Base-by-base conservation (phyloP, 2,329 filamentous ascomycete genomes). In the Endocalyx cinctus region DNA sequence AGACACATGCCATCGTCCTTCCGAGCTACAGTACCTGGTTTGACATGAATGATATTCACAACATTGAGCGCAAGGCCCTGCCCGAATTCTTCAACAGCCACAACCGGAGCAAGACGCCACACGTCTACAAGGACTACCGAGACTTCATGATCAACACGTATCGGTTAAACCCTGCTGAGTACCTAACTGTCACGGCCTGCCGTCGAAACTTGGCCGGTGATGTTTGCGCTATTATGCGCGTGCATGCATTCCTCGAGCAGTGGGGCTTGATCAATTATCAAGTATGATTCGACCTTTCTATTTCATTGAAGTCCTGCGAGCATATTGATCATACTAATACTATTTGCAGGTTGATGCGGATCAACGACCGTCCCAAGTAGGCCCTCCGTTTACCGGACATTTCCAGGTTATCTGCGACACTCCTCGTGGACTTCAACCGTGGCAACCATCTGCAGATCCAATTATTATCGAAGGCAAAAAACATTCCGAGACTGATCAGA, bases 131-230 rank as follows among this genome's bases (percentile, higher is more conserved):
- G 64, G 92, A 98, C 58, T 98, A 98, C 63, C 83, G 92, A 49
- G 92, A 98, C 57, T 98, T 98, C 58, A 98, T 98, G 92, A 88
- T 98, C 67, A 98, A 98, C 67, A 97, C 92, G 11, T 98, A 98
- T 64, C 83, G 92, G 23, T 69, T 98, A 36, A 98, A 97, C 57
- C 92, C 92, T 5, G 77, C 88, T 34, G 92, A 98, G 61, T 98
- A 98, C 55, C 73, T 98, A 35, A 98, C 92, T 5, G 90, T 98
- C 34, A 98, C 92, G 10, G 92, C 92, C 31, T 98, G 92, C 59
- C 77, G 92, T 44, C 79, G 92, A 47, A 98, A 98, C 59, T 66
- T 98, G 54, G 92, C 92, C 15, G 92, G 92, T 45, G 92, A 98
- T 62, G 92, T 98, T 19, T 98, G 92, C 66, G 90, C 92, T 25